Evolutionary conservation across 805 yeast species (phyloP), one percentile per base, ranked within the genome.

Genomic region (Ogataea neopini): DNA sequence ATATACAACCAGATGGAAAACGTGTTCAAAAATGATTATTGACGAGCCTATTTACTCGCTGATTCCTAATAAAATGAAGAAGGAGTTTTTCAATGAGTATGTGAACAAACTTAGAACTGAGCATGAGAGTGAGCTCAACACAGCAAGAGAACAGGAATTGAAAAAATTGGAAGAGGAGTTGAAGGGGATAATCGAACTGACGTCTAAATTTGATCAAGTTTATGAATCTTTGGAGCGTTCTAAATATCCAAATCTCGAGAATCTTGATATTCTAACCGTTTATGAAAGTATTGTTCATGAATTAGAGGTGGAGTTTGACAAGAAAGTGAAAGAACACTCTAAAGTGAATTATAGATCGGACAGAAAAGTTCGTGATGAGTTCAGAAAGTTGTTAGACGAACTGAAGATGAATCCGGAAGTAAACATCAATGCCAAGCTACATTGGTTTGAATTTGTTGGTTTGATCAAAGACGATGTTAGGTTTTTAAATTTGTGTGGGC

Each of bases 21-120:
- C 84, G 0, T 70, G 79, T 0, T 79, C 75, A 48, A 68, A 68
- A n/a, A 45, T 76, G 45, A 76, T 86, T 4, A 63, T 70, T 4
- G 81, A 84, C 47, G 94, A 87, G 57, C 83, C 89, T 0, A 76
- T 84, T 6, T 84, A 80, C 60, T 72, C 88, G 1, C 73, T 80
- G 15, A 72, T 82, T 8, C 75, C 82, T 18, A 88, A 83, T 42
- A 68, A 68, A 23, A 76, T 83, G 43, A 80, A 84, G 45, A 72
- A 73, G 40, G 72, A 73, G 38, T 73, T 83, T 2, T 87, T 81
- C 59, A 58, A 69, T 28, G 78, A 78, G 18, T 84, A 74, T 54
- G 73, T 79, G 2, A 63, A 60, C 4, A 57, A 60, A 0, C 61
- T 86, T 38, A 67, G 72, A 20, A 26, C 43, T 1, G 65, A 63